Evolutionary conservation across 352 stramenopile genomes (phyloP), one percentile per base, ranked within the genome.

Genomic region (Achlya hypogyna): DNA sequence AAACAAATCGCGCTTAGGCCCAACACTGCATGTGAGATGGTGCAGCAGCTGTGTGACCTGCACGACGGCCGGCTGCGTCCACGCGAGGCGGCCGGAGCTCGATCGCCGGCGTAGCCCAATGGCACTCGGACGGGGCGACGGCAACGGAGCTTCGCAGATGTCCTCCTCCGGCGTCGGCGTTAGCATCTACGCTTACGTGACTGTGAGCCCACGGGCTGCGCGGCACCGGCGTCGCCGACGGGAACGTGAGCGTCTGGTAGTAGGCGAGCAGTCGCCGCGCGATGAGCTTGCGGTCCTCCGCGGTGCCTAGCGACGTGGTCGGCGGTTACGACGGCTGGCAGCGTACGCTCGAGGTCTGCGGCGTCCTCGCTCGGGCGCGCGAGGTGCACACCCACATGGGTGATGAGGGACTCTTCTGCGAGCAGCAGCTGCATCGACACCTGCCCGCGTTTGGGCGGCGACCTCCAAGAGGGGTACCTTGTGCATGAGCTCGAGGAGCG

Each of bases 381-480:
- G 1, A 51, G 28, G 27, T 64, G 40, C 54, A 64, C 54, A n/a
- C 54, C 54, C 10, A 64, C 22, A 35, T 64, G 54, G 12, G 23
- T 32, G 38, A 64, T n/a, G 20, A 64, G 27, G 0, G 20, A 22
- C 14, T 64, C 54, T 51, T 64, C 54, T 10, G 54, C 54, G 9
- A 64, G 12, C 32, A 52, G 45, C 4, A 64, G 54, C 38, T 64
- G 54, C 54, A 27, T 29, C 5, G 34, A 49, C n/a, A 64, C 54
- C 54, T 64, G 35, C 10, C 2, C n/a, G 12, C 2, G 38, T n/a
- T 51, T 6, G 10, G 18, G 25, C 32, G 16, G 4, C 29, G 35
- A 60, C n/a, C 20, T 62, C 45, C 31, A 45, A 6, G 34, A 31
- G 14, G 0, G 35, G 14, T 23, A 64, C 54, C 54, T 51, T 64